Percentiles rank a stretch among this genome's conserved stretches.
Evolutionary conservation across 345 rosid species (phyloP).

Genomic region (Camelina hispida): DNA sequence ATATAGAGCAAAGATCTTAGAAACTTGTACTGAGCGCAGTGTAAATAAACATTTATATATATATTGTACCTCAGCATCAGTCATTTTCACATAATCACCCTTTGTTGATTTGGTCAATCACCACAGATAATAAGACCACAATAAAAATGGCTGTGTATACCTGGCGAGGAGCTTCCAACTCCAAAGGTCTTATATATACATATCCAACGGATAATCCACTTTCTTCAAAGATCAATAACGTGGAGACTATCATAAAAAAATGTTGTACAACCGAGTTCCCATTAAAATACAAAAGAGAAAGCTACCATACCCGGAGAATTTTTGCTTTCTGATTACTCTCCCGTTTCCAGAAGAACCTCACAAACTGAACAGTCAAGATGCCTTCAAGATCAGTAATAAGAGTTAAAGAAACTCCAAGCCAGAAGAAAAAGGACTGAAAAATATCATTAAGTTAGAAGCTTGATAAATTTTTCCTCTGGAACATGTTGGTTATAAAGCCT

Average conservation of each 20-base stretch:
- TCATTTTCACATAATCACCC: slow-evolving; percentile 69
- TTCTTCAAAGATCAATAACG: slow-evolving; percentile 57
- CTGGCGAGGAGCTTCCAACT: slow-evolving; percentile 89
- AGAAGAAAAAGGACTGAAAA: slow-evolving; percentile 6
- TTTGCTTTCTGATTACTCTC: slow-evolving; percentile 97
- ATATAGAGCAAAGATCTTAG: slow-evolving; percentile 10
- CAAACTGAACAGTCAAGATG: slow-evolving; percentile 92
- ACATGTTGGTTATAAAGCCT: neutral
- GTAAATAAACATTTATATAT: slow-evolving; percentile 10
- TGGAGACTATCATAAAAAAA: neutral
- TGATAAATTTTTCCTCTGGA: slow-evolving; percentile 11
- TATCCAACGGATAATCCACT: slow-evolving; percentile 92
- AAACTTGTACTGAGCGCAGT: neutral
- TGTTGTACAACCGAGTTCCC: neutral
- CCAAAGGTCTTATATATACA: slow-evolving; percentile 87
- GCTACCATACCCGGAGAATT: slow-evolving; percentile 67
- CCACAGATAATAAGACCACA: neutral
- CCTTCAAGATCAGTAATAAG: slow-evolving; percentile 51
- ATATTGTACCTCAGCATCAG: slow-evolving; percentile 69
- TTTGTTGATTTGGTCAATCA: slow-evolving; percentile 39
- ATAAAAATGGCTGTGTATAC: slow-evolving; percentile 41
- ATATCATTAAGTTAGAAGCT: neutral
- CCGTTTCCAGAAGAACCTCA: slow-evolving; percentile 96
- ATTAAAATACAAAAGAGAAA: slow-evolving; percentile 15
- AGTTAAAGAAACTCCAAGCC: neutral